Base-by-base conservation (phyloP, 768 basidiomycete species). In the Filobasidium floriforme region DNA sequence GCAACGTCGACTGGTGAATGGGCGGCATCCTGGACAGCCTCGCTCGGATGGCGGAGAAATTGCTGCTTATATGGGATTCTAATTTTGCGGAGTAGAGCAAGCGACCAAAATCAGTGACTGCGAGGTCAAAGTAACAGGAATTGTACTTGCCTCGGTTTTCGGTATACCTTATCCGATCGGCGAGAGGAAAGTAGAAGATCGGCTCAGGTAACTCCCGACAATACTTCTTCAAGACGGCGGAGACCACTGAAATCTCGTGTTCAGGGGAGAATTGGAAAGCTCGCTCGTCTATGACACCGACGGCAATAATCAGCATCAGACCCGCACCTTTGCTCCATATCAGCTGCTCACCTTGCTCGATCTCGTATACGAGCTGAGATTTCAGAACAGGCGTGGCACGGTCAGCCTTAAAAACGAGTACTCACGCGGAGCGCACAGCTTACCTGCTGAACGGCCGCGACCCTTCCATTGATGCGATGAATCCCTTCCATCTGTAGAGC, bases 141-240 rank as follows among this genome's bases (percentile, higher is more conserved):
- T 15, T 0, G 19, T 7, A 72, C 80, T 43, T 69, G 90, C 91
- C 87, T 76, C 86, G 79, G 70, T 87, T 85, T 69, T 90, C 88
- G 0, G 87, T 86, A 73, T 91, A 86, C 70, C 90, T 88, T 29
- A 89, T 81, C 24, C 92, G 85, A 71, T 96, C 92, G 67, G 86
- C 84, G 19, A 90, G 79, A 11, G 88, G 82, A 73, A 88, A 88
- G 73, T 80, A 87, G 80, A 96, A 94, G 22, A 96, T 82, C 3
- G 92, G 90, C 73, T 96, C 92, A 1, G 92, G 90, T 18, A 96
- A 80, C 73, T 89, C 89, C 62, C 92, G 86, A 26, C 94, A 81
- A 80, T 94, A 74, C 80, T 65, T 64, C 84, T 96, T 94, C 62
- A 96, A 79, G 64, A 96, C 81, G 0, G 89, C 90, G 24, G 90